phyloP scores from a whole-genome alignment of 805 yeast species.

The Zygotorulaspora sp. region DNA sequence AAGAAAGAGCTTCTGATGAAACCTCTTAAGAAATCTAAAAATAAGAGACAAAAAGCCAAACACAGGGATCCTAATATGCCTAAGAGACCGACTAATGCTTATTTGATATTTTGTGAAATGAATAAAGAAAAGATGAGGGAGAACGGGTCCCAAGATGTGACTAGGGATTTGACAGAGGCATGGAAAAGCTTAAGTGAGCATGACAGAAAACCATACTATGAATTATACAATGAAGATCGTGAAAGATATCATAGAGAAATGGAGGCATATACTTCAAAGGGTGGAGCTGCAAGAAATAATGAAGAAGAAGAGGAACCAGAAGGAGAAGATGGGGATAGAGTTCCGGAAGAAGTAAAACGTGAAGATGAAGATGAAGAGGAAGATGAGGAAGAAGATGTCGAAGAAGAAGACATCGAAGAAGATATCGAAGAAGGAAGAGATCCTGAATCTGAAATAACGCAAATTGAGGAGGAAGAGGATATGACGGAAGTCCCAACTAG shows the following conservation, averaged over 20 bases:
- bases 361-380: constrained; percentile 30
- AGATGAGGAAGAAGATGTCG: constrained; percentile 32
- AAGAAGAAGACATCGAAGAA: constrained; percentile 31
- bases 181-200: constrained; percentile 75
- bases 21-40: constrained; percentile 24
- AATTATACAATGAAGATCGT: constrained; percentile 73
- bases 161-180: constrained; percentile 74
- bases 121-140: constrained; percentile 70
- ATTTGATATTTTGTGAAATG: constrained; percentile 77
- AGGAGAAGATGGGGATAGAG: constrained; percentile 9
- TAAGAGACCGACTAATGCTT: constrained; percentile 86
- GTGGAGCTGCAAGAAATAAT: constrained; percentile 16
- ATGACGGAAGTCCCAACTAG: constrained; percentile 15
- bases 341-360: constrained; percentile 8
- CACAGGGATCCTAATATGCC: constrained; percentile 81
- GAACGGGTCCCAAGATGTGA: constrained; percentile 59
- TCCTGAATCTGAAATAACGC: constrained; percentile 16
- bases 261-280: constrained; percentile 42
- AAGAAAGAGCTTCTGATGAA: constrained; percentile 24
- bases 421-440: constrained; percentile 19
- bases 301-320: constrained; percentile 22
- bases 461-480: constrained; percentile 14
- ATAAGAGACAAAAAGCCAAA: constrained; percentile 36
- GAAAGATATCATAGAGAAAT: constrained; percentile 70
- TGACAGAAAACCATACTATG: constrained; percentile 66